phyloP scores from a whole-genome alignment of 257 asterid genomes.

The Cynanchum wilfordii region DNA sequence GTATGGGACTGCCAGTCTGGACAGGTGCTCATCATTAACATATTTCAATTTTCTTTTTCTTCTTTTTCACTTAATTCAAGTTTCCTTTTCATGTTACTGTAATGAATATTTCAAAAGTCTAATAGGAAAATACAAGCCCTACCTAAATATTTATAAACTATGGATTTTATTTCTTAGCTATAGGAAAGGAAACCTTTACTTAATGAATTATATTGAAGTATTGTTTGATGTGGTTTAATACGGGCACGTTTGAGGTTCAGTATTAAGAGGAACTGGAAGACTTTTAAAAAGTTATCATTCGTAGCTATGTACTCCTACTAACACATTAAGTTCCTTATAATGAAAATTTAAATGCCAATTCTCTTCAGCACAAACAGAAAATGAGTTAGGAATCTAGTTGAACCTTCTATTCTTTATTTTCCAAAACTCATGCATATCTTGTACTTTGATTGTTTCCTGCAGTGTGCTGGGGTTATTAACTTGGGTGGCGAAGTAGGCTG shows the following conservation, averaged over 20 bases:
- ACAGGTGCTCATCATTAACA: constrained; percentile 45
- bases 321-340: neutral
- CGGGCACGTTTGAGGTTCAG: neutral
- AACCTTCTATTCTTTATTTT: neutral
- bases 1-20: constrained; percentile 99
- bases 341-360: neutral
- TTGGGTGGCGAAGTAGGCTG: constrained; percentile 77
- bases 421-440: constrained; percentile 7
- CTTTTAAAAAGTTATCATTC: neutral
- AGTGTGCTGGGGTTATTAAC: constrained; percentile 63
- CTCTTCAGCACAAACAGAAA: neutral
- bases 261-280: neutral
- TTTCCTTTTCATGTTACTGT: neutral
- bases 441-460: constrained; percentile 19
- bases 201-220: neutral
- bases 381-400: neutral
- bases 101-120: neutral
- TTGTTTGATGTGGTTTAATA: neutral
- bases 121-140: neutral
- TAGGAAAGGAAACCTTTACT: neutral
- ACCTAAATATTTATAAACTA: neutral
- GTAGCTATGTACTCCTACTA: neutral
- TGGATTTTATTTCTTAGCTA: neutral
- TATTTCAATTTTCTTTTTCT: neutral
- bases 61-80: neutral